phyloP scores from a whole-genome alignment of 1,284 basidiomycete species.

The Takashimella tepidaria region DNA sequence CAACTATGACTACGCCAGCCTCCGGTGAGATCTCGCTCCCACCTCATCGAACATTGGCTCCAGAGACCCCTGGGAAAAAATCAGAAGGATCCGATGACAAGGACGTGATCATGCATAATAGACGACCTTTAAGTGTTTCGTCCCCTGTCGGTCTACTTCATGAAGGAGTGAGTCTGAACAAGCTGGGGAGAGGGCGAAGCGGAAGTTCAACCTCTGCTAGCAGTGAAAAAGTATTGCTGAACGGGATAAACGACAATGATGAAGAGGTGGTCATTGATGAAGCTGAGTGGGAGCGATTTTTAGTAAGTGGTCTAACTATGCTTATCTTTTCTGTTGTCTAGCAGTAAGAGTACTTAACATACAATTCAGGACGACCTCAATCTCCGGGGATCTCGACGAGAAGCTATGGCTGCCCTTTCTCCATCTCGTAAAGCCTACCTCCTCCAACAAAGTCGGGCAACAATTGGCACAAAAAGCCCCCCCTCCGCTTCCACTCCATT shows the following conservation, averaged over 20 bases:
- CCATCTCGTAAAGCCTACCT: constrained; percentile 65
- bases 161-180: no score
- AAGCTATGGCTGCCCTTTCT: constrained; percentile 62
- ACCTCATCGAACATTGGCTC: not conserved
- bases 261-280: constrained; percentile 48
- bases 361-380: constrained; percentile 60
- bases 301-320: constrained; percentile 58
- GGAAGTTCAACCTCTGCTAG: not conserved
- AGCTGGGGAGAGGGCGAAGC: not conserved
- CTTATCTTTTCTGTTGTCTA: no score
- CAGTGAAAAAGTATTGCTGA: not conserved
- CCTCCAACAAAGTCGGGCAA: constrained; percentile 54
- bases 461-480: constrained; percentile 31
- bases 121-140: no score
- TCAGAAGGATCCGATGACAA: no score
- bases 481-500: constrained; percentile 37
- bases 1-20: not conserved
- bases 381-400: constrained; percentile 63
- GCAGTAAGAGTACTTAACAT: not conserved
- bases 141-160: no score
- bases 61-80: not conserved
- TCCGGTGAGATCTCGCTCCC: not conserved
- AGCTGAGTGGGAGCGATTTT: constrained; percentile 56
- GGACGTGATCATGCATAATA: no score
- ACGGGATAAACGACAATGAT: constrained; percentile 33